Evolutionary conservation across 768 basidiomycete species (phyloP), one percentile per base, ranked within the genome.

Genomic region (Lactarius trivialis): DNA sequence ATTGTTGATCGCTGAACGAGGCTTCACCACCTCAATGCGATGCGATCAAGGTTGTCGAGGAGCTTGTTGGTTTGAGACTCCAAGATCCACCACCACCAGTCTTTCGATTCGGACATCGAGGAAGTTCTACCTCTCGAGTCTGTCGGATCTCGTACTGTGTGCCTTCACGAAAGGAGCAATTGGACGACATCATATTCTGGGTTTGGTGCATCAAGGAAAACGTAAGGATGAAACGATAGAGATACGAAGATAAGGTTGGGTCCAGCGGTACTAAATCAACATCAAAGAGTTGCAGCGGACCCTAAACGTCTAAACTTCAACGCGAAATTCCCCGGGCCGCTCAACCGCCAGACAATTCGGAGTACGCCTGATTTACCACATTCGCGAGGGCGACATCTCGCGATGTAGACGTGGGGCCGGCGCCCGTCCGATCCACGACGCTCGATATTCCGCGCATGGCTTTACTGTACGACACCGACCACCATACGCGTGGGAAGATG

Each of bases 161-260:
- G 48, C 26, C 60, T 64, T 11, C 60, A 61, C 12, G 55, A 63
- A n/a, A 56, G 61, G 41, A 12, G n/a, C 49, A 64, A 33, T 14
- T 57, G 9, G 32, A 54, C 17, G 32, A 55, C 64, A 61, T 65
- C 39, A 4, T 14, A 9, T 9, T 6, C 0, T 61, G 56, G 19
- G 63, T 65, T 24, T 58, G 39, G 55, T 68, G 41, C 61, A 66
- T 65, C 21, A 3, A 45, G n/a, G 60, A 67, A 0, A 33, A 68
- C 19, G 64, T 61, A 34, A 69, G 69, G 39, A 61, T 67, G 69
- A 54, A 59, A 61, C 34, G 65, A 63, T 55, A 61, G 56, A 60
- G 60, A 55, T 21, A 55, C 30, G 55, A 57, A 26, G 41, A 58
- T 55, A 39, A 36, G 21, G 50, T 52, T 43, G 58, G 54, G 39